Base-by-base conservation (phyloP, 2,329 filamentous ascomycete genomes). In the Cladosporium colombiae region DNA sequence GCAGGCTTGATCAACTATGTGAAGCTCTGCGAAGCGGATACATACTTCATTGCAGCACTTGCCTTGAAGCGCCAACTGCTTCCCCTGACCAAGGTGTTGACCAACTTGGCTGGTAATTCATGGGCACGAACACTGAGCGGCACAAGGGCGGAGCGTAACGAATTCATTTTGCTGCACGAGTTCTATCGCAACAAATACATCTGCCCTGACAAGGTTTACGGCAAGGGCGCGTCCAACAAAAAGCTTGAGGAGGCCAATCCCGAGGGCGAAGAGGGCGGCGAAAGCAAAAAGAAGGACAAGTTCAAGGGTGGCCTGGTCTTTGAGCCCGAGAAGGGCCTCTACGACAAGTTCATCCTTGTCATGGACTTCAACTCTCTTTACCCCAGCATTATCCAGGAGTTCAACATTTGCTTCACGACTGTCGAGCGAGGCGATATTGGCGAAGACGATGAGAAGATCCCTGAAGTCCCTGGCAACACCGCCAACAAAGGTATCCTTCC, bases 331-430 rank as follows among this genome's bases (percentile, higher is more conserved):
- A 97, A 94, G 78, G 95, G 96, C 21, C 85, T 99, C 5, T 99
- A 99, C 76, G 95, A 99, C 84, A 96, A 96, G 80, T 97, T 96
- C 78, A 91, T 99, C 63, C 86, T 99, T 65, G 96, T 99, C 78
- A 99, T 99, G 96, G 95, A 99, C 83, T 99, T 99, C 84, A 99
- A 99, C 85, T 97, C 93, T 73, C 84, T 99, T 68, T 99, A 99
- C 74, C 95, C 95, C 35, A 97, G 92, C 75, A 98, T 99, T 75
- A 99, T 99, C 68, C 96, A 99, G 76, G 96, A 99, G 84, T 99
- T 89, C 82, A 99, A 99, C 79, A 99, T 99, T 72, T 99, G 96
- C 82, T 99, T 99, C 80, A 99, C 95, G 2, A 99, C 96, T 0
- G 93, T 99, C 7, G 91, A 98, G 68, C 86, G 95, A 72, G 83